Conservation (phyloP, 805 yeast species). For the Cyberlindnera mrakii region DNA sequence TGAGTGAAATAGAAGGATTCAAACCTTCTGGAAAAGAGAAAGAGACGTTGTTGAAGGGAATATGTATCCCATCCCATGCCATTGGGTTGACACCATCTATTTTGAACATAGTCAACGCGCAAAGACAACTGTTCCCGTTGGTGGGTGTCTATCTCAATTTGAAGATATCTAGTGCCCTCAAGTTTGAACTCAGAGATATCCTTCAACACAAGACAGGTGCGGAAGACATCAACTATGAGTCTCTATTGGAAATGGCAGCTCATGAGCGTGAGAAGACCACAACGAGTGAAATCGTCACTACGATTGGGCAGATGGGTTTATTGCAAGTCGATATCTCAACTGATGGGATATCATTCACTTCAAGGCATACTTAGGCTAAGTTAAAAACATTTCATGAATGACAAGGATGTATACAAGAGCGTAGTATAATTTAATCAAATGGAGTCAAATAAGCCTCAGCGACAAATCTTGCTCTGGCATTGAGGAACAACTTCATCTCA, state of each 20-base stretch:
- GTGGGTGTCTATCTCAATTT: conserved; percentile 8
- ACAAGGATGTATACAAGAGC: background rate
- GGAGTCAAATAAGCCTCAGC: conserved; percentile 95
- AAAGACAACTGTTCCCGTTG: background rate
- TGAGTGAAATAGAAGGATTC: background rate
- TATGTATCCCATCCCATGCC: conserved; percentile 13
- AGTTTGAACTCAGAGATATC: conserved; percentile 4
- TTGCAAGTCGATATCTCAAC: background rate
- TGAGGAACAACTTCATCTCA: conserved; percentile 94
- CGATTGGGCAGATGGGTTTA: conserved; percentile 7
- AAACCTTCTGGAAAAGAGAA: background rate
- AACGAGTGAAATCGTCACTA: conserved; percentile 5
- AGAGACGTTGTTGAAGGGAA: conserved; percentile 5
- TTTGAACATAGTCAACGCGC: conserved; percentile 4
- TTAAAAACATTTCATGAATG: background rate
- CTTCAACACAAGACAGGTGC: background rate
- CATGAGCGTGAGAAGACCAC: conserved; percentile 1
- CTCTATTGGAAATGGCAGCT: conserved; percentile 10
- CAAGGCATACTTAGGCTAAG: background rate
- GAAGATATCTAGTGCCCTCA: conserved; percentile 5
- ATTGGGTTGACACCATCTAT: conserved; percentile 5
- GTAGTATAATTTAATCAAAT: conserved; percentile 47
- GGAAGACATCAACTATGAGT: conserved; percentile 10
- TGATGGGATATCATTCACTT: background rate
- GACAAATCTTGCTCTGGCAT: conserved; percentile 95